Base-by-base conservation (phyloP, 768 basidiomycete genomes). In the Strobilomyces dryophilus region DNA sequence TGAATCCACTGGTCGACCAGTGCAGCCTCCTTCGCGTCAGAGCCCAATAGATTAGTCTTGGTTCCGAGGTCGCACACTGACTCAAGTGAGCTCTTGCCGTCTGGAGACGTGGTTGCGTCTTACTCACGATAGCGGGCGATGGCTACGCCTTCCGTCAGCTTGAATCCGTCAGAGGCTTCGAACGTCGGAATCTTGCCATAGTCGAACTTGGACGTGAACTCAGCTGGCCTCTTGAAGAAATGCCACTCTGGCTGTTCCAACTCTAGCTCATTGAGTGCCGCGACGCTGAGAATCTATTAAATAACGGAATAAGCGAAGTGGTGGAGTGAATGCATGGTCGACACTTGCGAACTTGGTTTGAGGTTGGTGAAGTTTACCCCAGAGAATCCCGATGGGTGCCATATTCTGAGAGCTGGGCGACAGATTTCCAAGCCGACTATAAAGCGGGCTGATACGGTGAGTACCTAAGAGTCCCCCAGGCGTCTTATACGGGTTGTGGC, bases 1-100 rank as follows among this genome's bases (percentile, higher is more conserved):
- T 60, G 64, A 5, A 45, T 12, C 61, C 63, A 65, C 15, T 64
- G 64, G 49, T 65, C 61, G 8, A 65, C 32, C 1, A 55, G 35
- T 0, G 53, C 45, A 1, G 24, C 17, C 32, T 61, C 58, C 21
- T 62, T 49, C 11, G 35, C n/a, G 29, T 44, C 21, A 7, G 49
- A 45, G 20, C 62, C 62, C 36, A 62, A 43, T 35, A 65, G 39
- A 8, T 56, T 49, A 0, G 54, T 26, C 20, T 56, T 47, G 21
- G 53, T 52, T 3, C 53, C 60, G 18, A 64, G 31, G 2, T 40
- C 21, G 26, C 27, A 12, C 21, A 48, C 47, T 48, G 14, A n/a
- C 5, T 18, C 11, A 14, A 7, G 18, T 48, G 37, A 29, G 35
- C 10, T 44, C 42, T 29, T 29, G 37, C n/a, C n/a, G n/a, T n/a